phyloP scores from a whole-genome alignment of 2,329 filamentous ascomycete genomes.

The Colletotrichum plurivorum region DNA sequence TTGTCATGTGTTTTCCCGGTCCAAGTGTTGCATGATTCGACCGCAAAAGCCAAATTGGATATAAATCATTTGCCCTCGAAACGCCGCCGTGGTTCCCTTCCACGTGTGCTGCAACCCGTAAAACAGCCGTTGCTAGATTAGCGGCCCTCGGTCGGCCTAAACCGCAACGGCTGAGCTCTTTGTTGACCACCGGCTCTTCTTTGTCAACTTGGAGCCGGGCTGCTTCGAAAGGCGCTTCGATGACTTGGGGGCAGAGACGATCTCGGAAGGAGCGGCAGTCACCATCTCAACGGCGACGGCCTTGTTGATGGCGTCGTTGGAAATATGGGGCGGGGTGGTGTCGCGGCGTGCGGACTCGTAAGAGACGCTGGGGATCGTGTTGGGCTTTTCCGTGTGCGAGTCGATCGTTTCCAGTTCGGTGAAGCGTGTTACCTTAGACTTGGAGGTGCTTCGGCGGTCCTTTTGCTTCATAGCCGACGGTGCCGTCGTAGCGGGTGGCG shows the following conservation, averaged over 20 bases:
- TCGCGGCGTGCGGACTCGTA: conserved; percentile 20
- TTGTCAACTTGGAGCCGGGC: conserved; percentile 44
- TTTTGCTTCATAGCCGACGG: conserved; percentile 38
- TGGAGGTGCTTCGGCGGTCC: conserved; percentile 42
- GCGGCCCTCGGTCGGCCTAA: conserved; percentile 32
- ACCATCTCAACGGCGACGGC: conserved; percentile 39
- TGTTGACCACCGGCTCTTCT: conserved; percentile 51
- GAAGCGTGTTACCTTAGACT: conserved; percentile 46
- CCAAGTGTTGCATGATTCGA: conserved; percentile 4
- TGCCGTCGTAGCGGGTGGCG: conserved; percentile 5
- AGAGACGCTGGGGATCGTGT: conserved; percentile 19
- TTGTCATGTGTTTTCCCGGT: background rate
- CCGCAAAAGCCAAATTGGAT: background rate
- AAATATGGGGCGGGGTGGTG: conserved; percentile 40
- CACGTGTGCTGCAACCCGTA: background rate
- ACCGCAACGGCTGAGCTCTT: conserved; percentile 46
- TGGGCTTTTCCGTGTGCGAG: conserved; percentile 43
- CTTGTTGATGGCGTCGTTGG: conserved; percentile 38
- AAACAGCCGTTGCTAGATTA: background rate
- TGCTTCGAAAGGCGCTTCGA: conserved; percentile 51
- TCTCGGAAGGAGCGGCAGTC: conserved; percentile 17
- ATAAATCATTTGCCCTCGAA: conserved; percentile 14
- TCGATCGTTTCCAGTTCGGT: conserved; percentile 50
- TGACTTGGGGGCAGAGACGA: conserved; percentile 32
- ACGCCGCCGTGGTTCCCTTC: conserved; percentile 4